Conservation (phyloP, 139 green algal genomes). For the Limnomonas spitsbergensis region DNA sequence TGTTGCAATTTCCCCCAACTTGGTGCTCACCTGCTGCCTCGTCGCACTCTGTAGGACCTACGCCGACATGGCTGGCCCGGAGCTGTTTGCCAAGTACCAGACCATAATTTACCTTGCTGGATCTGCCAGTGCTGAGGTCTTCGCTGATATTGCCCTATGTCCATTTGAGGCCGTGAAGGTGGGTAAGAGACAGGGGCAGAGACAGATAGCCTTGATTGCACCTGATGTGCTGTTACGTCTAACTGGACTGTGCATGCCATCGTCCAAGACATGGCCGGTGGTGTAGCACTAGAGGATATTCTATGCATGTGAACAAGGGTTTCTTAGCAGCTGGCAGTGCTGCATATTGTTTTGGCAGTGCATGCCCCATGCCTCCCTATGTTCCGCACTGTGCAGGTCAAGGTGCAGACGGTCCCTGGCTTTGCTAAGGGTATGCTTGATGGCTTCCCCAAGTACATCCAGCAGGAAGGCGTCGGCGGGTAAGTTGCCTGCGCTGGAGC, state of each 20-base stretch:
- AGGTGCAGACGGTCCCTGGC: conserved; percentile 88
- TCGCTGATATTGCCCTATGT: conserved; percentile 90
- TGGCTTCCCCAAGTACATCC: conserved; percentile 84
- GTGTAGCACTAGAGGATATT: no score
- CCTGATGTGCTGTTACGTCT: no score
- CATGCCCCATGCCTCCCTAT: no score
- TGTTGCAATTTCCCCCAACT: no score
- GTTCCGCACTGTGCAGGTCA: conserved; percentile 69
- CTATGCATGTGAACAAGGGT: not conserved
- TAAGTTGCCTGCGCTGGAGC: no score
- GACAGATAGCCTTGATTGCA: no score
- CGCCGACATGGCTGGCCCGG: conserved; percentile 74
- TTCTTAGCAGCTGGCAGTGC: not conserved
- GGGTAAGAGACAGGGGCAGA: no score
- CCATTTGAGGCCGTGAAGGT: conserved; percentile 96
- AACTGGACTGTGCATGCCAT: no score
- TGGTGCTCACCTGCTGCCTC: no score
- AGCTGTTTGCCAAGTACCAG: conserved; percentile 84
- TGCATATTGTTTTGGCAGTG: no score
- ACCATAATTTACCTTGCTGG: conserved; percentile 83
- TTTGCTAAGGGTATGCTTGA: conserved; percentile 80
- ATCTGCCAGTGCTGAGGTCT: conserved; percentile 89
- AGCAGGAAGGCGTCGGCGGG: conserved; percentile 52
- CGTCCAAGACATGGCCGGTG: no score
- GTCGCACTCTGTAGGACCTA: no score